These are phyloP conservation scores for Populus tremula DNA, from an alignment of 345 rosid species.

Conservation along the genomic window DNA sequence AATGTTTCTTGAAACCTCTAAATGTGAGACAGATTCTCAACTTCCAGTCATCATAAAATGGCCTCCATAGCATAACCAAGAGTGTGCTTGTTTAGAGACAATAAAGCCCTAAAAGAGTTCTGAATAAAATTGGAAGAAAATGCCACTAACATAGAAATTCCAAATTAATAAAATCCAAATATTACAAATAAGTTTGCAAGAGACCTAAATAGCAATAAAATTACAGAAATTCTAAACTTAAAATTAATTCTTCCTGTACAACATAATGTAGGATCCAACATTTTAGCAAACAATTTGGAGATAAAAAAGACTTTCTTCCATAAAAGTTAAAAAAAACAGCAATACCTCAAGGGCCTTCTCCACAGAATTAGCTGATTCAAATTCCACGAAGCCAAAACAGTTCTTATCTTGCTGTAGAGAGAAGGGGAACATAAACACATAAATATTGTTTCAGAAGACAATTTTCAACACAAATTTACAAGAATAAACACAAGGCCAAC, in stretches of 20 bases:
- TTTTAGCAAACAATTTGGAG: background rate
- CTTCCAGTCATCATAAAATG: background rate
- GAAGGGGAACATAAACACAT: background rate
- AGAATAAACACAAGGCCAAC: slow-evolving; percentile 21
- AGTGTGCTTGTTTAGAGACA: background rate
- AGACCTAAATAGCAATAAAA: background rate
- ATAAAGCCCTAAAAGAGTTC: background rate
- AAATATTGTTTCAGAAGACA: background rate
- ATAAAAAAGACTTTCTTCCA: background rate
- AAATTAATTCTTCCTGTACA: background rate
- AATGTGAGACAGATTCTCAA: background rate
- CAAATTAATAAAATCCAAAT: background rate
- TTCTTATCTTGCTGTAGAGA: slow-evolving; percentile 39
- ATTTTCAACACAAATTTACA: background rate
- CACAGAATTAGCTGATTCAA: slow-evolving; percentile 60
- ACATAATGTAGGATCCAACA: background rate
- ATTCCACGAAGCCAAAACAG: slow-evolving; percentile 85
- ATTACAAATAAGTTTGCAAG: background rate
- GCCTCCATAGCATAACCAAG: background rate
- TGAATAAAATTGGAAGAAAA: background rate
- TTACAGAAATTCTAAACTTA: background rate
- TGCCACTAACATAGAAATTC: background rate
- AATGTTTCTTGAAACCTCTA: background rate
- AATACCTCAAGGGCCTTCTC: slow-evolving; percentile 61
- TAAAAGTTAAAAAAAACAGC: background rate